These are phyloP conservation scores for Claviceps sorghi DNA, from an alignment of 2,329 filamentous ascomycete species.

Conservation along the genomic window DNA sequence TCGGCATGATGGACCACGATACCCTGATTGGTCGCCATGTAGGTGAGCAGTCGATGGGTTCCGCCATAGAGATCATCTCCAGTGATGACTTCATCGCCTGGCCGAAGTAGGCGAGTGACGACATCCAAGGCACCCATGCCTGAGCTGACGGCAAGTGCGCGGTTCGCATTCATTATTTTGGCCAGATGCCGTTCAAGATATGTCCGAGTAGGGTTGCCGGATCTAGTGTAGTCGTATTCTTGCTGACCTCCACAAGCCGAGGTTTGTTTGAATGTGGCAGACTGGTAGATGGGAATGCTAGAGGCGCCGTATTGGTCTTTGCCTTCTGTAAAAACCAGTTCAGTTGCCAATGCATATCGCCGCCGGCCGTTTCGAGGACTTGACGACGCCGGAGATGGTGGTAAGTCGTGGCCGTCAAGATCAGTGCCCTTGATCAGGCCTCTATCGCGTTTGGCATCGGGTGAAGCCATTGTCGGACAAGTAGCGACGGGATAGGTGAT, in stretches of 20 bases:
- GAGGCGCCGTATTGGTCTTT: conserved; percentile 96
- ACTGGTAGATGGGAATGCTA: conserved; percentile 96
- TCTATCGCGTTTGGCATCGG: neutral
- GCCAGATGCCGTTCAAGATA: conserved; percentile 93
- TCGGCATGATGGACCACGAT: conserved; percentile 95
- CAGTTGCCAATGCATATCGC: conserved; percentile 86
- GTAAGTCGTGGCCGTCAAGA: conserved; percentile 69
- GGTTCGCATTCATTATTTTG: conserved; percentile 95
- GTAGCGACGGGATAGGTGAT: neutral
- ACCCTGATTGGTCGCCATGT: conserved; percentile 73
- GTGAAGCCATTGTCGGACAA: conserved; percentile 1
- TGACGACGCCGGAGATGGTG: conserved; percentile 84
- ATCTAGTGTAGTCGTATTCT: conserved; percentile 97
- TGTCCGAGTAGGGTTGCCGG: conserved; percentile 88
- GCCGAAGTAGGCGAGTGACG: conserved; percentile 76
- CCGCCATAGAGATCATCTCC: conserved; percentile 95
- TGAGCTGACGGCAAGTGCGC: conserved; percentile 83
- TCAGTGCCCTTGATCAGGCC: conserved; percentile 44
- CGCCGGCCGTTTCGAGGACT: conserved; percentile 68
- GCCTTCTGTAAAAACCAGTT: conserved; percentile 89
- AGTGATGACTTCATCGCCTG: conserved; percentile 92
- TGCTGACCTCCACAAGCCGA: conserved; percentile 61
- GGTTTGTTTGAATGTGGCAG: conserved; percentile 92
- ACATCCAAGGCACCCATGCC: conserved; percentile 97
- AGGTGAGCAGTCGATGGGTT: conserved; percentile 85